Conservation (phyloP, 805 yeast genomes). For the Hyphopichia homilentoma region DNA sequence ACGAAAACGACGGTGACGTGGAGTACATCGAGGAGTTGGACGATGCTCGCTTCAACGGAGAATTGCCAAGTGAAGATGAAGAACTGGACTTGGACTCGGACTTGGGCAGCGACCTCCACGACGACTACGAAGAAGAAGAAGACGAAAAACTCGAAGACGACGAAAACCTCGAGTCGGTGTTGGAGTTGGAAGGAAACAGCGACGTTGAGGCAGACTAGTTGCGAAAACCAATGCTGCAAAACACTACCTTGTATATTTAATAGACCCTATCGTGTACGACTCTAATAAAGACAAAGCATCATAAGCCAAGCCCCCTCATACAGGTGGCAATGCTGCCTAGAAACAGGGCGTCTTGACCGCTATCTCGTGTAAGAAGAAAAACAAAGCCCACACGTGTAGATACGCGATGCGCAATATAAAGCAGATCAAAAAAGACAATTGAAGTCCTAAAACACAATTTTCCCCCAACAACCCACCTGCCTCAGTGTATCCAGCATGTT, state of each 20-base stretch:
- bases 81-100: constrained; percentile 19
- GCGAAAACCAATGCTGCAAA: no score
- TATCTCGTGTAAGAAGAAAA: no score
- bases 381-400: no score
- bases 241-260: no score
- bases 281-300: no score
- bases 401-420: constrained; percentile 7
- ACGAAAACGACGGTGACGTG: constrained; percentile 36
- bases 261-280: no score
- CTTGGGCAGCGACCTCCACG: constrained; percentile 9
- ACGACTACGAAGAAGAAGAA: constrained; percentile 9
- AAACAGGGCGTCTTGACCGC: no score
- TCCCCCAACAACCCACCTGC: not conserved
- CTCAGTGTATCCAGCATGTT: not conserved
- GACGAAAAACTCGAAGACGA: constrained; percentile 6
- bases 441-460: constrained; percentile 3
- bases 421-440: constrained; percentile 4
- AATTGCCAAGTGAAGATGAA: constrained; percentile 13
- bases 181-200: constrained; percentile 20
- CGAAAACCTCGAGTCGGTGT: no score
- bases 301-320: no score
- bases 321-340: no score
- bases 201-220: constrained; percentile 18
- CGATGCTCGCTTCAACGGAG: constrained; percentile 33
- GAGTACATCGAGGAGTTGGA: constrained; percentile 71